phyloP scores from a whole-genome alignment of 257 asterid species.

The Leonotis leonurus region DNA sequence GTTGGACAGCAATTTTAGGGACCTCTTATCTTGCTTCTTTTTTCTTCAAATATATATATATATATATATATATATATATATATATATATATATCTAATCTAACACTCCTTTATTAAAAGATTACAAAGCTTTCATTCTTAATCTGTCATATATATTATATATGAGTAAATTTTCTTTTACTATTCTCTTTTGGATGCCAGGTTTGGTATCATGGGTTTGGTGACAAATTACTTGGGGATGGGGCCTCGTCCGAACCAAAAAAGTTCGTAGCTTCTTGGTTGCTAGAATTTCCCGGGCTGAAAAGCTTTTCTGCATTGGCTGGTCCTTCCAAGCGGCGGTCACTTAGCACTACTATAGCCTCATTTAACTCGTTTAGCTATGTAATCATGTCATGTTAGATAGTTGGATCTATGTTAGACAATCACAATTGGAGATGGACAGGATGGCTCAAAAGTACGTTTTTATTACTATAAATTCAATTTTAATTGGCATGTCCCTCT shows the following conservation, averaged over 20 bases:
- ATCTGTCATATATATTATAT: not conserved
- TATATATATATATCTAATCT: not conserved
- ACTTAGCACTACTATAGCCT: not conserved
- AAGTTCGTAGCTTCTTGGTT: not conserved
- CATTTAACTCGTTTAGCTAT: conserved; percentile 6
- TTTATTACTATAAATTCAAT: too few relatives aligned
- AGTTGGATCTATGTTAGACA: not conserved
- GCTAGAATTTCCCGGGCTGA: too few relatives aligned
- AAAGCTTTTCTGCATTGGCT: not conserved
- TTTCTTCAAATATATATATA: not conserved
- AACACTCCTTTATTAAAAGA: not conserved
- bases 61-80: too few relatives aligned
- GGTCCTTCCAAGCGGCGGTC: not conserved
- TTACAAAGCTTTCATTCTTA: not conserved
- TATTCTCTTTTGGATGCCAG: conserved; percentile 22
- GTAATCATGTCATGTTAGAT: not conserved
- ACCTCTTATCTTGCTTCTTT: conserved; percentile 4
- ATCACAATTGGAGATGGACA: conserved; percentile 1
- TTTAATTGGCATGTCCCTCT: too few relatives aligned
- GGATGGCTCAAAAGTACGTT: not conserved
- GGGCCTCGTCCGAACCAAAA: conserved; percentile 47
- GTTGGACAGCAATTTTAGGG: not conserved
- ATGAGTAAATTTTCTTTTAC: not conserved
- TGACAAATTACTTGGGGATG: conserved; percentile 69
- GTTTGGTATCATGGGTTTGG: conserved; percentile 84